A percentile compares a stretch with the other conserved stretches of the same genome.
Evolutionary conservation across 331 rosid genomes (phyloP).

Genomic region (Phaseolus coccineus): DNA sequence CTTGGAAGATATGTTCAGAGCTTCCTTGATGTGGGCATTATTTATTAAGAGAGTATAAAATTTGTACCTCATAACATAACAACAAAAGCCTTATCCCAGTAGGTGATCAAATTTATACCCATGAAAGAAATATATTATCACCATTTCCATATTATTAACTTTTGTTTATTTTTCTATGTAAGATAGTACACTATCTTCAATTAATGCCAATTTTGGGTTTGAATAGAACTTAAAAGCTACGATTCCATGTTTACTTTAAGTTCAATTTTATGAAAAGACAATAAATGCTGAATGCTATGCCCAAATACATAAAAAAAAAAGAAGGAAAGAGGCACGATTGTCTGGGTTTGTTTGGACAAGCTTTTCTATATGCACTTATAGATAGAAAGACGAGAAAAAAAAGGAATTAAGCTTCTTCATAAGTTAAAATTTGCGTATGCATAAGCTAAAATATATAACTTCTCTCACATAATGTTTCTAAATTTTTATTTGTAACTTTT

Average conservation of each 20-base stretch:
- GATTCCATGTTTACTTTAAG: neutral
- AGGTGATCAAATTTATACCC: neutral
- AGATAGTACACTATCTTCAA: no score
- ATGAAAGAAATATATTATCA: slow-evolving; percentile 5
- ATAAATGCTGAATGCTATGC: neutral
- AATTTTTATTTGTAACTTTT: no score
- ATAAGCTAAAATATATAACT: no score
- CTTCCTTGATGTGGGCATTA: neutral
- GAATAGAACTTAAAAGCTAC: neutral
- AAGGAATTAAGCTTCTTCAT: no score
- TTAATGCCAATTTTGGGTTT: no score
- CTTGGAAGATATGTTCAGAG: slow-evolving; percentile 25
- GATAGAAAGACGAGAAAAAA: no score
- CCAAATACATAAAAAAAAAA: neutral
- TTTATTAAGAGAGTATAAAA: neutral
- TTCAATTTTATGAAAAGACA: neutral
- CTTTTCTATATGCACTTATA: no score
- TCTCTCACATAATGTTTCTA: no score
- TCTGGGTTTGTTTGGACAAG: no score
- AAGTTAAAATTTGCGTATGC: no score
- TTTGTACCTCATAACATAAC: neutral
- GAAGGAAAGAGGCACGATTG: neutral
- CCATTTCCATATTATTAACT: neutral
- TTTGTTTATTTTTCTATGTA: no score
- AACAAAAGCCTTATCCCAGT: neutral